Base-by-base conservation (phyloP, 805 yeast species). In the Zygotorulaspora sp. region DNA sequence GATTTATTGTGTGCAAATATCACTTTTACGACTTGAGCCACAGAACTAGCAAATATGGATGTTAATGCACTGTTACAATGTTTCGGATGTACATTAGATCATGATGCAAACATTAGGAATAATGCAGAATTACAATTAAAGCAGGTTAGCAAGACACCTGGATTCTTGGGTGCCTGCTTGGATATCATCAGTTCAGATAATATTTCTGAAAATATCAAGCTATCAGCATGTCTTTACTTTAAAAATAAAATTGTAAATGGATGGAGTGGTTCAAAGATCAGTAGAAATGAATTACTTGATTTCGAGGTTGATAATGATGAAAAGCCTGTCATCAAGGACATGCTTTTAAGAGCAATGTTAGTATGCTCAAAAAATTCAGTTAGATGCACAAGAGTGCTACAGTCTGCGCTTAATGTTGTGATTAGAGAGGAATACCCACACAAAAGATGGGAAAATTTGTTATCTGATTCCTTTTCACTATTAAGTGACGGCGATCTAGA, bases 121-220 rank as follows among this genome's bases (percentile, higher is more conserved):
- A 74, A 75, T 35, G 92, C 96, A 0, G 97, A 90, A 62, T 40
- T 55, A 1, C 77, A 78, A 48, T 71, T 89, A 34, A 72, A 72
- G 40, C 68, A 70, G 50, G 77, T 80, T 6, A 75, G 80, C 33
- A 51, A 55, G 19, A 59, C 71, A 3, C 77, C 83, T 1, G 95
- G 95, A 4, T 89, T 89, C 55, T 64, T 86, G 26, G 83, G 83
- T 4, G 89, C 90, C 1, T 84, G 95, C 59, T 65, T 90, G 32
- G 90, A 85, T 55, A 80, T 88, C 35, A 70, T 87, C 13, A 57
- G 72, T 12, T 73, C 76, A 14, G 62, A 63, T 5, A 75, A 71
- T 12, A 77, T 72, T 11, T 66, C 76, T 5, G 61, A 63, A 2
- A 74, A 69, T 16, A 70, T 83, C 34, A 74, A 79, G 49, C 66